phyloP scores from a whole-genome alignment of 2,329 filamentous ascomycete species.

The Alternaria conjuncta region DNA sequence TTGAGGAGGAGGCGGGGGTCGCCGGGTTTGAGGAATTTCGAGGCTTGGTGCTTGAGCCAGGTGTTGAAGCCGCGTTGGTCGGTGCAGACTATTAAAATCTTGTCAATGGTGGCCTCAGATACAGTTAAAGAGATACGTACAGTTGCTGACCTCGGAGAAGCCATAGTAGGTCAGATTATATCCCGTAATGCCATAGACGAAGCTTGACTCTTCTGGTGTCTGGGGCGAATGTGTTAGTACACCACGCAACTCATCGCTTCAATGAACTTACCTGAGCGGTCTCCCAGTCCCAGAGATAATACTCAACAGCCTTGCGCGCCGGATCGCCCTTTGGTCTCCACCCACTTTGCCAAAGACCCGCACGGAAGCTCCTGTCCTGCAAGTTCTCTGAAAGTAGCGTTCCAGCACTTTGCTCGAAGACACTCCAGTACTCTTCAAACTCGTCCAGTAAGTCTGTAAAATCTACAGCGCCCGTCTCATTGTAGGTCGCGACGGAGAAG shows the following conservation, averaged over 20 bases:
- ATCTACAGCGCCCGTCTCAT: conserved; percentile 62
- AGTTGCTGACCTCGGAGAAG: conserved; percentile 10
- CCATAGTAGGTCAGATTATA: conserved; percentile 57
- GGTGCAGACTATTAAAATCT: conserved; percentile 63
- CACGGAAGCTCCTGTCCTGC: conserved; percentile 67
- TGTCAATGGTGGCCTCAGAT: no score
- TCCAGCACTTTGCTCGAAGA: conserved; percentile 61
- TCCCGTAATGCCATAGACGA: conserved; percentile 62
- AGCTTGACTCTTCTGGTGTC: conserved; percentile 62
- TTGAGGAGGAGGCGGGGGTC: conserved; percentile 65
- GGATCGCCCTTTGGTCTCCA: conserved; percentile 67
- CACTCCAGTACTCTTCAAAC: conserved; percentile 56
- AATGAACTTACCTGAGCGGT: conserved; percentile 48
- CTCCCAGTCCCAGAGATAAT: conserved; percentile 66
- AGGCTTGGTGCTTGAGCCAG: conserved; percentile 64
- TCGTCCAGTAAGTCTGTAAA: conserved; percentile 59
- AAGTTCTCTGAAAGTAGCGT: conserved; percentile 64
- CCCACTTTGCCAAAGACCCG: conserved; percentile 64
- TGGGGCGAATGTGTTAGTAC: conserved; percentile 13
- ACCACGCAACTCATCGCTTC: fast-evolving
- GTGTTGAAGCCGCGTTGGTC: conserved; percentile 68
- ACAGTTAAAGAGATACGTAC: neutral
- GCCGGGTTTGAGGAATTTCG: conserved; percentile 62
- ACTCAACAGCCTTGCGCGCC: conserved; percentile 66
- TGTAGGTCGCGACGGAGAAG: conserved; percentile 64